A percentile compares a stretch with the other conserved stretches of the same genome.
phyloP scores from a whole-genome alignment of 352 stramenopile species.

The Phytophthora sp. region DNA sequence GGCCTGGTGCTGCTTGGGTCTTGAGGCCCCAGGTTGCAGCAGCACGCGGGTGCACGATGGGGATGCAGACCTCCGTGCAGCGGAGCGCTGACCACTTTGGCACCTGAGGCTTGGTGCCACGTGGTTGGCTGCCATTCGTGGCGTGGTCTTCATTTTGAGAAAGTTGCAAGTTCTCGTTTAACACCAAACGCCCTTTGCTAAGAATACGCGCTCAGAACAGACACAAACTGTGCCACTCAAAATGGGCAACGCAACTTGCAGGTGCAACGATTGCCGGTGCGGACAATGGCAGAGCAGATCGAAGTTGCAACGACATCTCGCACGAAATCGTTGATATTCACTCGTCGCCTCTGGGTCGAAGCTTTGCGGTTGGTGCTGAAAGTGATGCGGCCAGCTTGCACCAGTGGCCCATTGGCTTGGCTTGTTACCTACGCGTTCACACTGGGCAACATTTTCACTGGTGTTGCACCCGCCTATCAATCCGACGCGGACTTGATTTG shows the following conservation, averaged over 20 bases:
- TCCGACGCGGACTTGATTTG: conserved; percentile 7
- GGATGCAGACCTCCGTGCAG: no score
- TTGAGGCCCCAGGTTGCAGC: neutral
- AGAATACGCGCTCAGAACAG: neutral
- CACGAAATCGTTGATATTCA: neutral
- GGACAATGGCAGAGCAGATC: no score
- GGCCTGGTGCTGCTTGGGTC: no score
- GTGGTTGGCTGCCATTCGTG: no score
- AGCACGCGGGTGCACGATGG: no score
- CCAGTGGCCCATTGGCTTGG: neutral
- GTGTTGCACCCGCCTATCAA: neutral
- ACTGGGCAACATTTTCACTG: conserved; percentile 3
- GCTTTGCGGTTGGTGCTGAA: neutral
- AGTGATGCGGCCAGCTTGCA: neutral
- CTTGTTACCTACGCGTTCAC: conserved; percentile 6
- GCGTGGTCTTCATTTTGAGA: no score
- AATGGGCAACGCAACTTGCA: neutral
- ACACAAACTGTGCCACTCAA: neutral
- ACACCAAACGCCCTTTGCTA: neutral
- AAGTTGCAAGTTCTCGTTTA: no score
- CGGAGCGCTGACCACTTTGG: no score
- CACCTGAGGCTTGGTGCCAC: no score
- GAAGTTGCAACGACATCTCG: no score
- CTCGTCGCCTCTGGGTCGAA: neutral
- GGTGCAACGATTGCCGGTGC: no score